These are phyloP conservation scores for Sordariomycetes sp. DNA, from an alignment of 2,329 filamentous ascomycete species.

Conservation along the genomic window DNA sequence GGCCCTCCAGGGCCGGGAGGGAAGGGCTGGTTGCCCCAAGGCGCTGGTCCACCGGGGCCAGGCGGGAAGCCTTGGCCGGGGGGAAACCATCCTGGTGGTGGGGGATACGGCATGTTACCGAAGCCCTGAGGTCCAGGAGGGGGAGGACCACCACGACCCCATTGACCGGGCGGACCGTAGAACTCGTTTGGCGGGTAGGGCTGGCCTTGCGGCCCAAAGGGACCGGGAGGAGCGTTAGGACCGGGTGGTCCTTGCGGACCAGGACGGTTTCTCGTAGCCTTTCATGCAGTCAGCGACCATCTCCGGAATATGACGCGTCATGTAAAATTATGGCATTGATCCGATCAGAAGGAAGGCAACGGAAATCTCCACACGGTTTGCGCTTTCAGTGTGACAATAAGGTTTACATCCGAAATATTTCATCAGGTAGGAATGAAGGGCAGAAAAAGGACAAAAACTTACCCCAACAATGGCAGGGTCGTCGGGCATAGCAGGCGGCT, in stretches of 20 bases:
- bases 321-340: slow-evolving; percentile 8
- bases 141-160: slow-evolving; percentile 52
- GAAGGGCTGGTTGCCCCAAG: slow-evolving; percentile 50
- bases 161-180: slow-evolving; percentile 41
- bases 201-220: slow-evolving; percentile 27
- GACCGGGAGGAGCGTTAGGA: slow-evolving; percentile 15
- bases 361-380: slow-evolving; percentile 97
- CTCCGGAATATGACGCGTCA: slow-evolving; percentile 5
- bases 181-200: slow-evolving; percentile 36
- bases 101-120: slow-evolving; percentile 69
- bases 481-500: slow-evolving; percentile 73
- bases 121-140: slow-evolving; percentile 50
- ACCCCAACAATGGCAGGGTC: slow-evolving; percentile 96
- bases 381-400: slow-evolving; percentile 73
- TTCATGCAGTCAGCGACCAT: not conserved
- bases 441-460: slow-evolving; percentile 41
- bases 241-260: slow-evolving; percentile 13
- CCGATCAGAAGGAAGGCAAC: slow-evolving; percentile 99
- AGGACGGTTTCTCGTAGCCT: slow-evolving; percentile 23
- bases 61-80: slow-evolving; percentile 26
- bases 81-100: slow-evolving; percentile 70
- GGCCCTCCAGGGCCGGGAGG: slow-evolving; percentile 48
- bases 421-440: slow-evolving; percentile 56
- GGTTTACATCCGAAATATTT: slow-evolving; percentile 97
- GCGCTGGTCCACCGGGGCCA: slow-evolving; percentile 38